Percentiles rank a stretch among this genome's conserved stretches.
Conservation (phyloP, 805 yeast species). For the Blastobotrys chiropterorum region DNA sequence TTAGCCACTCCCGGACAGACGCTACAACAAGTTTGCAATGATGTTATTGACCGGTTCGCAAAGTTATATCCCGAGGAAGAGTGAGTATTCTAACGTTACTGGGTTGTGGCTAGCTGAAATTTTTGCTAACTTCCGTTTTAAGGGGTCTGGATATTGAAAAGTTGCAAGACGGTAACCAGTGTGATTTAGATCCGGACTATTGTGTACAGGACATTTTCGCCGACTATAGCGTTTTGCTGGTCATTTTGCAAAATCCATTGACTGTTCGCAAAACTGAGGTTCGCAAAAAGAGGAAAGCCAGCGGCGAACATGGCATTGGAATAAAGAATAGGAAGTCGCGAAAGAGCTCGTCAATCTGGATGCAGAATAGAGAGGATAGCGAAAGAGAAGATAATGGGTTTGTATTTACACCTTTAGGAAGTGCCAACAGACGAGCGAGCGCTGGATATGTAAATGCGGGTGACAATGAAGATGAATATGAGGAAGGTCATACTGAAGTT, state of each 20-base stretch:
- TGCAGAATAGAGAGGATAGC: constrained; percentile 2
- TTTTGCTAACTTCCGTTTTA: background rate
- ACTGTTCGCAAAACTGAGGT: background rate
- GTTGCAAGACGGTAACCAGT: constrained; percentile 59
- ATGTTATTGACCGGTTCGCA: constrained; percentile 48
- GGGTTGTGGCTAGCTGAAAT: background rate
- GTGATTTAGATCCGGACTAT: constrained; percentile 79
- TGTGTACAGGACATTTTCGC: constrained; percentile 58
- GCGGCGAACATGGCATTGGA: background rate
- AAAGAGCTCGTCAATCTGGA: constrained; percentile 13
- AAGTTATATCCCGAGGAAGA: constrained; percentile 62
- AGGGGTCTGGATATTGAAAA: constrained; percentile 36
- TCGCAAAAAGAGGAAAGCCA: constrained; percentile 5
- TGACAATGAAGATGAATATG: background rate
- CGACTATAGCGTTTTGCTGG: constrained; percentile 35
- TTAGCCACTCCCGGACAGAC: constrained; percentile 46
- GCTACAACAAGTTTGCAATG: constrained; percentile 45
- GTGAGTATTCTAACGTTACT: constrained; percentile 5
- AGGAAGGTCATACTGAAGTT: constrained; percentile 2
- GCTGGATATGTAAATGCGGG: background rate
- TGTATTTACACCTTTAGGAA: background rate
- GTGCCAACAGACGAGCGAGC: background rate
- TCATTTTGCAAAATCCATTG: constrained; percentile 6
- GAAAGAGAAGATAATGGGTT: background rate
- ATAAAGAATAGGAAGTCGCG: constrained; percentile 2